phyloP scores from a whole-genome alignment of 2,329 filamentous ascomycete genomes.

The Davidsoniella virescens region DNA sequence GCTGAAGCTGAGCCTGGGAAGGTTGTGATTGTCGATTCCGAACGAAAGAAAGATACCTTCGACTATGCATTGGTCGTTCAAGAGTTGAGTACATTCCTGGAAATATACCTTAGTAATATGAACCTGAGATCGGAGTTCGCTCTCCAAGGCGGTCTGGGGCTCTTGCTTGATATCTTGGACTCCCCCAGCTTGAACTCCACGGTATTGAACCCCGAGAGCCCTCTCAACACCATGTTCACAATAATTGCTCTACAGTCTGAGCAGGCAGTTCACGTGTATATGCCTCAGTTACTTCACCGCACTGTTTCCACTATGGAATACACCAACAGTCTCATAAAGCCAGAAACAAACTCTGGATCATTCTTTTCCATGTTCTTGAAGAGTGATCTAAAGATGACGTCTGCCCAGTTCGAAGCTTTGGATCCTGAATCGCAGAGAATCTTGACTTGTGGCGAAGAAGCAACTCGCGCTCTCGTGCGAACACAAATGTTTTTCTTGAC shows the following conservation, averaged over 20 bases:
- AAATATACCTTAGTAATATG: constrained; percentile 56
- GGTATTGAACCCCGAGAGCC: constrained; percentile 32
- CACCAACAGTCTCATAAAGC: constrained; percentile 46
- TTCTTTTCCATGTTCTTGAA: constrained; percentile 57
- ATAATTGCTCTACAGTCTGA: constrained; percentile 43
- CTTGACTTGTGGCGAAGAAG: constrained; percentile 50
- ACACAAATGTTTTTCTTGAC: constrained; percentile 50
- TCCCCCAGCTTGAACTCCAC: constrained; percentile 59
- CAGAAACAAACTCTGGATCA: constrained; percentile 32
- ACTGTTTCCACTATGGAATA: constrained; percentile 52
- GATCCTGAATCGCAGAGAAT: constrained; percentile 25
- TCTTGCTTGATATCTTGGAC: constrained; percentile 68
- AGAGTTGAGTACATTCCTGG: constrained; percentile 54
- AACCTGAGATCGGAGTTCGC: constrained; percentile 59
- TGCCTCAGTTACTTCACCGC: constrained; percentile 66
- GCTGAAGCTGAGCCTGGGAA: constrained; percentile 14
- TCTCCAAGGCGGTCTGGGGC: constrained; percentile 63
- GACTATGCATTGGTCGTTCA: constrained; percentile 9
- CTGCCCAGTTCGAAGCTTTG: constrained; percentile 21
- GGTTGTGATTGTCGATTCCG: background rate
- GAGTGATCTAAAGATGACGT: constrained; percentile 22
- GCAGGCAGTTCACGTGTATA: constrained; percentile 58
- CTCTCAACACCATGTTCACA: constrained; percentile 9
- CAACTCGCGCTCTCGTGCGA: constrained; percentile 63
- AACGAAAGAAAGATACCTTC: constrained; percentile 5